Base-by-base conservation (phyloP, 2,329 filamentous ascomycete genomes). In the Nemania abortiva region DNA sequence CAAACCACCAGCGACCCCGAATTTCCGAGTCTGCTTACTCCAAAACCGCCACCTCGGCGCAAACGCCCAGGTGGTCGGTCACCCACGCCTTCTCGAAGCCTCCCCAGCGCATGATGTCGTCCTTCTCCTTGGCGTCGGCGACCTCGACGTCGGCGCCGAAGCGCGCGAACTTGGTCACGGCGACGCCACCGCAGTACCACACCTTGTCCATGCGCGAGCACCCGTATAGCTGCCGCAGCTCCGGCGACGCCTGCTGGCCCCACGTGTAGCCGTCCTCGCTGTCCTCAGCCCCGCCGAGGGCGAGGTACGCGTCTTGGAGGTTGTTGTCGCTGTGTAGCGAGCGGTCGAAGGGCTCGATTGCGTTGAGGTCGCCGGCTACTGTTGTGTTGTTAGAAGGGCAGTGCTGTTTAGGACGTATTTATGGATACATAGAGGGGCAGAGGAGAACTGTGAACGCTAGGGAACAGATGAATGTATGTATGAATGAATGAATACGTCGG, bases 281-380 rank as follows among this genome's bases (percentile, higher is more conserved):
- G 50, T 83, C 82, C 66, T 87, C 86, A 2, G 72, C 54, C 0
- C 86, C 85, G 1, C 85, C 86, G 11, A 82, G 78, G 59, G 82
- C 81, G 4, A 88, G 79, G 72, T 84, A 89, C 0, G 84, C 83
- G 73, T 89, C 87, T n/a, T 78, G 76, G 1, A 89, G 81, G 0
- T 75, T 75, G 65, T 87, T 84, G 0, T 84, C 82, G 9, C 70
- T 70, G 60, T 86, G 84, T 10, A 87, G 75, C 0, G 77, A 80
- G 15, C 76, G 71, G 74, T 89, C 87, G 66, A 86, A 87, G 0
- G 80, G 79, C 69, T 87, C 81, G 59, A 88, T 87, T 7, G 86
- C 86, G 52, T 89, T 89, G 62, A 88, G 81, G 72, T 89, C 86
- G 1, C 87, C 87, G 0, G 85, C 85, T 7, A 86, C 72, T 68